These are phyloP conservation scores for Mallotus repandus DNA, from an alignment of 441 rosid species.

Conservation along the genomic window DNA sequence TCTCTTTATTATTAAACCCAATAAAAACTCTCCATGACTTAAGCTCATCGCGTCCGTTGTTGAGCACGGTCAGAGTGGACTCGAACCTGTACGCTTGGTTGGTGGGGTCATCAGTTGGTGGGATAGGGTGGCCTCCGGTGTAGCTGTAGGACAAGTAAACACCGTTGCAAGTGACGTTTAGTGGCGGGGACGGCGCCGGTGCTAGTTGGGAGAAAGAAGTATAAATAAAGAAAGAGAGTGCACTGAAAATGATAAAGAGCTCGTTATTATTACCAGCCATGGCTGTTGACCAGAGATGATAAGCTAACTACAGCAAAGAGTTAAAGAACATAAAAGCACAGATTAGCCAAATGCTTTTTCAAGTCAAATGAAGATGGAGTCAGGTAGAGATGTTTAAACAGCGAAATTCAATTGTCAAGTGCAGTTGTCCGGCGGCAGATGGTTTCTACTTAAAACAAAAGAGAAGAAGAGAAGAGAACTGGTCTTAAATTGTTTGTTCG, in stretches of 20 bases:
- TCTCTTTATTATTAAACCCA: slow-evolving; percentile 63
- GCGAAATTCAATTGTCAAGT: too few species aligned
- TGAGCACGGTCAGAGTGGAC: slow-evolving; percentile 63
- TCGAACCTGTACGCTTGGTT: slow-evolving; percentile 78
- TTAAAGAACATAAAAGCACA: neutral
- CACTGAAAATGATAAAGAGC: slow-evolving; percentile 8
- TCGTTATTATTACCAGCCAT: slow-evolving; percentile 17
- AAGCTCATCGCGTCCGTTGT: slow-evolving; percentile 69
- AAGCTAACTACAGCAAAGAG: neutral
- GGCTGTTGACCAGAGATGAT: neutral
- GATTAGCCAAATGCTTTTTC: too few species aligned
- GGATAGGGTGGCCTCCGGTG: slow-evolving; percentile 49
- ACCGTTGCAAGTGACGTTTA: slow-evolving; percentile 61
- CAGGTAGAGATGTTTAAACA: too few species aligned
- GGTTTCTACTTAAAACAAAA: too few species aligned
- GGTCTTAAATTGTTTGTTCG: neutral
- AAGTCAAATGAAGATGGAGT: too few species aligned
- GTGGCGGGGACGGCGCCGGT: slow-evolving; percentile 32
- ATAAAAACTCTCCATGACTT: slow-evolving; percentile 74
- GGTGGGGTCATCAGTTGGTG: slow-evolving; percentile 50
- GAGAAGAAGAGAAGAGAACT: neutral
- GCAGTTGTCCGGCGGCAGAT: slow-evolving; percentile 16
- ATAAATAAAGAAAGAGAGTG: slow-evolving; percentile 20
- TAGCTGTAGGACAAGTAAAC: slow-evolving; percentile 60
- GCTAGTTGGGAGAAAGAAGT: slow-evolving; percentile 31